A percentile compares a stretch with the other conserved stretches of the same genome.
These are phyloP conservation scores for Trichoderma aggressivum DNA, from an alignment of 2,329 filamentous ascomycete species.

Conservation along the genomic window DNA sequence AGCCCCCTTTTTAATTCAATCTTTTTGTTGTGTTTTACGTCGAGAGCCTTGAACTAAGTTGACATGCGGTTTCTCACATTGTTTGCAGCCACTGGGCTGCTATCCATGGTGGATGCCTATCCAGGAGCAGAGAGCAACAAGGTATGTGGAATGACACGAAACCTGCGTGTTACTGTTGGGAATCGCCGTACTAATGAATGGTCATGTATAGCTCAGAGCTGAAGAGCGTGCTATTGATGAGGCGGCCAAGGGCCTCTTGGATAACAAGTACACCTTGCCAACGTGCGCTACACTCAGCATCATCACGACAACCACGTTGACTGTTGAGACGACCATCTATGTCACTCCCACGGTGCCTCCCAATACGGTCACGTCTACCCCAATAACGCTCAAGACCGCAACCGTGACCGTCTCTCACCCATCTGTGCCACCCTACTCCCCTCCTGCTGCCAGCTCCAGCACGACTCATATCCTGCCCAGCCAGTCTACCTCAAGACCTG, in stretches of 20 bases:
- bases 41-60: not conserved
- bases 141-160: not conserved
- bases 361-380: not conserved
- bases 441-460: not conserved
- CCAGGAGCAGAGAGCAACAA: constrained; percentile 22
- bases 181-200: not conserved
- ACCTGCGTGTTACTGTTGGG: too few relatives aligned
- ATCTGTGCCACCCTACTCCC: not conserved
- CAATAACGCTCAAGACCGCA: not conserved
- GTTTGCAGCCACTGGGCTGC: constrained; percentile 28
- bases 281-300: not conserved
- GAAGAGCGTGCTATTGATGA: not conserved
- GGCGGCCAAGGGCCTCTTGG: not conserved
- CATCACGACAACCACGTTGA: constrained; percentile 26
- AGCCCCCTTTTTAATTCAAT: constrained; percentile 2
- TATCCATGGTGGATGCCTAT: constrained; percentile 28
- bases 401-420: not conserved
- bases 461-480: not conserved
- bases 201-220: not conserved
- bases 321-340: constrained; percentile 32
- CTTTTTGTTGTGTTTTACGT: not conserved
- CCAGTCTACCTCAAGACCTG: not conserved
- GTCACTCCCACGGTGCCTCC: constrained; percentile 27
- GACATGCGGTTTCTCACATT: constrained; percentile 28
- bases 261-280: not conserved